Evolutionary conservation across 1,284 basidiomycete genomes (phyloP).

Genomic region (Amanita bisporigera): DNA sequence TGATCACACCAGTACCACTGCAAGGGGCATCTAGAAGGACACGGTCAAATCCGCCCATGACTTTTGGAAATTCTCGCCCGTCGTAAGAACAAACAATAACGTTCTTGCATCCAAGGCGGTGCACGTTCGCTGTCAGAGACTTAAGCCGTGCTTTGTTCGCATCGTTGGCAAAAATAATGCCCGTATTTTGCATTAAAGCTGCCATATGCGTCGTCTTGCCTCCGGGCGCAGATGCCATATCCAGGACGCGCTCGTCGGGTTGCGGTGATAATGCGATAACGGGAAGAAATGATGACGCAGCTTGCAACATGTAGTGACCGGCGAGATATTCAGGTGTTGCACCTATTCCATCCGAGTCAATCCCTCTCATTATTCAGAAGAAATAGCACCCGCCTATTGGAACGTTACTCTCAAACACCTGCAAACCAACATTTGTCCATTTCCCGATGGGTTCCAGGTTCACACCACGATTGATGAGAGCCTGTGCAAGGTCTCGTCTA

Average conservation of each 20-base stretch:
- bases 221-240: conserved; percentile 99
- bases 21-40: conserved; percentile 98
- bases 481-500: conserved; percentile 93
- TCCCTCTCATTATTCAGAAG: not conserved
- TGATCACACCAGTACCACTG: conserved; percentile 97
- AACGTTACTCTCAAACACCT: conserved; percentile 96
- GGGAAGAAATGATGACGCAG: conserved; percentile 98
- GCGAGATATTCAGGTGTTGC: conserved; percentile 99
- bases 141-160: conserved; percentile 95
- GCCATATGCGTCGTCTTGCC: conserved; percentile 98
- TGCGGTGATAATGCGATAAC: conserved; percentile 96
- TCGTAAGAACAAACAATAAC: conserved; percentile 98
- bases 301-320: conserved; percentile 99
- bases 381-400: conserved; percentile 71
- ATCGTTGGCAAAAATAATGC: conserved; percentile 98
- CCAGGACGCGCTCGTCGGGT: conserved; percentile 92
- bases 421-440: conserved; percentile 98
- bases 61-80: conserved; percentile 98
- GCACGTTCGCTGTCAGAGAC: conserved; percentile 95
- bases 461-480: conserved; percentile 94
- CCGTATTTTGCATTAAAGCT: conserved; percentile 97
- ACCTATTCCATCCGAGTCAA: conserved; percentile 47
- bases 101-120: conserved; percentile 98
- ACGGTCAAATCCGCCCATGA: conserved; percentile 98
- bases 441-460: conserved; percentile 98